Percentiles rank a stretch among this genome's conserved stretches.
Conservation (phyloP, 1,139 yeast species). For the Wickerhamomyces sp. region DNA sequence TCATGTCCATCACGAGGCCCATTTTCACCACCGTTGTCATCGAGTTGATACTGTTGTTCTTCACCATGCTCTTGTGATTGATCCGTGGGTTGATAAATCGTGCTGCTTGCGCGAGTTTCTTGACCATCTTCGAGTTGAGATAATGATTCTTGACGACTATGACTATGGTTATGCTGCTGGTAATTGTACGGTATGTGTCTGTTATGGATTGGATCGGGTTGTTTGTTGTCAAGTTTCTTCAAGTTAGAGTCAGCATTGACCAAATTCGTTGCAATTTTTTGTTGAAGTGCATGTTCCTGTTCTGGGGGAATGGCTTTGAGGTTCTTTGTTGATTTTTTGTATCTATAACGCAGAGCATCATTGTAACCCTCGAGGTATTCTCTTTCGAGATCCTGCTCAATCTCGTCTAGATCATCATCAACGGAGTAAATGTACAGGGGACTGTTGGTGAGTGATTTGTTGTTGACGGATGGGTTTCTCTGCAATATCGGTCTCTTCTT, state of each 20-base stretch:
- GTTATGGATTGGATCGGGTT: conserved; percentile 15
- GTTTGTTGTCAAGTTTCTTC: conserved; percentile 19
- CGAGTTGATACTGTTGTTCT: conserved; percentile 8
- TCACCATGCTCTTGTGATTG: neutral
- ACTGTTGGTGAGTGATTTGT: conserved; percentile 9
- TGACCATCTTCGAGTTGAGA: conserved; percentile 6
- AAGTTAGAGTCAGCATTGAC: conserved; percentile 22
- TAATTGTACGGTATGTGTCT: too few species aligned
- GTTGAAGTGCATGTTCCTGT: conserved; percentile 7
- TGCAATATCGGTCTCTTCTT: conserved; percentile 20
- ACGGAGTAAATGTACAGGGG: conserved; percentile 51
- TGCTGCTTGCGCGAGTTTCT: conserved; percentile 2
- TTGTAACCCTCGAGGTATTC: conserved; percentile 68
- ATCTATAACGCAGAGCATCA: conserved; percentile 54
- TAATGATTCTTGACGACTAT: conserved; percentile 1
- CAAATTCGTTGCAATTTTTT: conserved; percentile 15
- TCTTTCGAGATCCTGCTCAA: conserved; percentile 51
- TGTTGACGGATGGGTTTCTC: conserved; percentile 14
- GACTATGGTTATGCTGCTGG: conserved; percentile 6
- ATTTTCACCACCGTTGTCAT: conserved; percentile 9
- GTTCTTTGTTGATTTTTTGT: conserved; percentile 21
- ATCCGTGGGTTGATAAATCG: conserved; percentile 2
- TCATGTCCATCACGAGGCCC: conserved; percentile 12
- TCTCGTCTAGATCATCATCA: conserved; percentile 68
- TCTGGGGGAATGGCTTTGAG: conserved; percentile 12